Evolutionary conservation across 345 rosid species (phyloP).

Genomic region (Eucalyptus camaldulensis): DNA sequence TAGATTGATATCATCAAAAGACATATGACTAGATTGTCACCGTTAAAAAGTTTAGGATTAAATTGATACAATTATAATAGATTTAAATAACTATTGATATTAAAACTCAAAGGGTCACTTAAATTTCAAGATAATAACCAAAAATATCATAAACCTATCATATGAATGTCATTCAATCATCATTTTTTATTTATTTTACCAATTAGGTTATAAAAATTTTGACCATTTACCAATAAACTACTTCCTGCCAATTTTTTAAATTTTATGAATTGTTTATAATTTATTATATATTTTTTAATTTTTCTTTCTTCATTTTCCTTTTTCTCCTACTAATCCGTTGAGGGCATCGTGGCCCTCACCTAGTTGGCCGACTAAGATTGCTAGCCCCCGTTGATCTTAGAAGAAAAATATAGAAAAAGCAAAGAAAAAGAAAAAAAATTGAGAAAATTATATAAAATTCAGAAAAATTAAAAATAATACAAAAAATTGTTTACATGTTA

Average conservation of each 20-base stretch:
- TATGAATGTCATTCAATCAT: too few relatives aligned
- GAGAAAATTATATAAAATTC: neutral
- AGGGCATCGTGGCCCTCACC: too few relatives aligned
- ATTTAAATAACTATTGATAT: neutral
- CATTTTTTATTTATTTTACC: neutral
- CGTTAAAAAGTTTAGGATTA: fast-evolving
- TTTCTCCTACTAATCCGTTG: neutral
- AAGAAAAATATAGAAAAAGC: neutral
- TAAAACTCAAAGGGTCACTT: neutral
- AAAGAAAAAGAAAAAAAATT: neutral
- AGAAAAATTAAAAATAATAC: too few relatives aligned
- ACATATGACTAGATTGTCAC: too few relatives aligned
- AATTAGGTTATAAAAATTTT: neutral
- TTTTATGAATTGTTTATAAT: too few relatives aligned
- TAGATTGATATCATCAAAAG: too few relatives aligned
- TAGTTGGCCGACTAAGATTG: too few relatives aligned
- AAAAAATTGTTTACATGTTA: neutral
- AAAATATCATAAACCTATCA: neutral
- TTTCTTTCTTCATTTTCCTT: neutral
- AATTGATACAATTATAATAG: too few relatives aligned
- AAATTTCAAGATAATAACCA: neutral
- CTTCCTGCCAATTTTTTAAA: neutral
- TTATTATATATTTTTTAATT: too few relatives aligned
- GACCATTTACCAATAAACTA: neutral
- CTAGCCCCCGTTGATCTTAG: neutral